These are phyloP conservation scores for Ziziphus jujuba DNA, from an alignment of 306 rosid species.

Conservation along the genomic window DNA sequence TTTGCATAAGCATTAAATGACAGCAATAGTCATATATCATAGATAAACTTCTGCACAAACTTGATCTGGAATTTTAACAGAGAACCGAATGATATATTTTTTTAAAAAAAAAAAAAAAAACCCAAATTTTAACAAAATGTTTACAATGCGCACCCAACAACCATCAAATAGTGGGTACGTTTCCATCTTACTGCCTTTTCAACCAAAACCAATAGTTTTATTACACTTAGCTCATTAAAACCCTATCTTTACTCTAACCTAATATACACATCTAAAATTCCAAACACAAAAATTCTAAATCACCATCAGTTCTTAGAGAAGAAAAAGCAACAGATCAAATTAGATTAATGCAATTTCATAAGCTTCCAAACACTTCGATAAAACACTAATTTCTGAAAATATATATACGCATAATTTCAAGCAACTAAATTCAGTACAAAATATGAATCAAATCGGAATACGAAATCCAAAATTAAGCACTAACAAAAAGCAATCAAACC, in stretches of 20 bases:
- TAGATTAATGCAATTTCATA: background rate
- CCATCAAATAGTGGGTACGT: background rate
- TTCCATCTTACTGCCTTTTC: background rate
- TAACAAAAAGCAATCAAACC: background rate
- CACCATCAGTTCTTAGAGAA: background rate
- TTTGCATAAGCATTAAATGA: background rate
- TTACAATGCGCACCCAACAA: background rate
- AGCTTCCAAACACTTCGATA: background rate
- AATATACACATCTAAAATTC: slow-evolving; percentile 4
- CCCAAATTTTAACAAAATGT: background rate
- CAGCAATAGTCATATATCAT: background rate
- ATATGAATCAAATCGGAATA: background rate
- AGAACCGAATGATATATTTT: background rate
- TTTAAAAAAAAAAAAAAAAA: too few relatives aligned
- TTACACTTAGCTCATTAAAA: background rate
- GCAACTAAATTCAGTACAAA: background rate
- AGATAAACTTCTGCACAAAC: background rate
- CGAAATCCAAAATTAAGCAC: background rate
- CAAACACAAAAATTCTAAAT: background rate
- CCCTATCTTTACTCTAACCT: background rate
- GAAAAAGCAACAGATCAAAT: background rate
- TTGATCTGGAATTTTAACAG: background rate
- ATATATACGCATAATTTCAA: background rate
- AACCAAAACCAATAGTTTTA: background rate
- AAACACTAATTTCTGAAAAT: background rate